Conservation (phyloP, 495 filamentous ascomycete species). For the Xylaria acuta region DNA sequence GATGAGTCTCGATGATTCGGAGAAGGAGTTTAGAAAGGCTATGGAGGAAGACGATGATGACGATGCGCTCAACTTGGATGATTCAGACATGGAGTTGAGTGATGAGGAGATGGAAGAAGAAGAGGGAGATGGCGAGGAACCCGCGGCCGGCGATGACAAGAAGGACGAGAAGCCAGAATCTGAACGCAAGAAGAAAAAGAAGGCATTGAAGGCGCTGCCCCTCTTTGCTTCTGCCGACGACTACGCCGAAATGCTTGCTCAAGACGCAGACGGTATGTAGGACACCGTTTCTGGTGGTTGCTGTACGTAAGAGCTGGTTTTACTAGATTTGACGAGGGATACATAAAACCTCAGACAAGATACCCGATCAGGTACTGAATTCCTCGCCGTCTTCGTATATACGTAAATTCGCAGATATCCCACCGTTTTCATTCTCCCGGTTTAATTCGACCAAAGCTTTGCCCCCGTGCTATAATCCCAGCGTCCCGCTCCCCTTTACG, state of each 20-base stretch:
- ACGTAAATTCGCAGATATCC: background rate
- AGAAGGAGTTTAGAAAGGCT: conserved; percentile 56
- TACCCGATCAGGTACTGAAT: conserved; percentile 19
- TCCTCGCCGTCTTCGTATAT: background rate
- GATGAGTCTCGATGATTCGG: conserved; percentile 51
- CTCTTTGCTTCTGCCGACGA: conserved; percentile 93
- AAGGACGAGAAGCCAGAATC: conserved; percentile 41
- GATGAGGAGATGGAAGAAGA: conserved; percentile 55
- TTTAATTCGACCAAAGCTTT: background rate
- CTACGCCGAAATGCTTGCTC: conserved; percentile 84
- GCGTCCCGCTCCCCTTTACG: conserved; percentile 36
- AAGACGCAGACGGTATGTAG: conserved; percentile 67
- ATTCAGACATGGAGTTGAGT: conserved; percentile 49
- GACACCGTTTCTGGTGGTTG: conserved; percentile 1
- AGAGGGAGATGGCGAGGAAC: conserved; percentile 35
- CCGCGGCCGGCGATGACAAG: conserved; percentile 32
- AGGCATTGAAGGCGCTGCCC: conserved; percentile 86
- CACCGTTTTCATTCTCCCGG: background rate
- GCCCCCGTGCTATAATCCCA: background rate
- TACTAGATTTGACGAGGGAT: background rate
- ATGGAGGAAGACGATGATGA: conserved; percentile 61
- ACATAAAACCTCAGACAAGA: conserved; percentile 15
- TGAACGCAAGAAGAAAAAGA: conserved; percentile 67
- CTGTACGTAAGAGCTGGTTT: conserved; percentile 10
- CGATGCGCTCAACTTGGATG: conserved; percentile 45